Base-by-base conservation (phyloP, 2,329 filamentous ascomycete genomes). In the Fragosphaeria purpurea region DNA sequence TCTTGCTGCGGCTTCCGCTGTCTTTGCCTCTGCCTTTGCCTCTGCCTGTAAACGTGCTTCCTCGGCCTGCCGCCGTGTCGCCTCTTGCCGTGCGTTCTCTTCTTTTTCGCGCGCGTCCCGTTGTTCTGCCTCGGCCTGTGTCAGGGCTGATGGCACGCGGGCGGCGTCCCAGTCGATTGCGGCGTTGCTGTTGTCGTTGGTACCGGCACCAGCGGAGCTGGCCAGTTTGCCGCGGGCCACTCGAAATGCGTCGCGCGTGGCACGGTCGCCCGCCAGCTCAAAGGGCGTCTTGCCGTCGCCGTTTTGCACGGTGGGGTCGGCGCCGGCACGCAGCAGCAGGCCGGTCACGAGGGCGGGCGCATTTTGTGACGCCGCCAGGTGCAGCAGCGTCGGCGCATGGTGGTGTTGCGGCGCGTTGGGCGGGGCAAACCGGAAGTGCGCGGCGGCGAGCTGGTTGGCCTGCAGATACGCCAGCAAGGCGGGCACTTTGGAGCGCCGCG, bases 221-320 rank as follows among this genome's bases (percentile, higher is more conserved):
- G 89, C 90, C 1, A 96, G 73, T 61, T 94, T 86, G 35, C 80
- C 77, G 6, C 93, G 85, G 4, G 89, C 88, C 2, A 96, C 80
- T 2, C 93, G 85, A 69, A 98, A 98, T 0, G 90, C 87, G 62
- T 97, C 90, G 2, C 91, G 81, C 0, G 90, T 96, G 2, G 83
- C 68, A 5, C 89, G 80, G 63, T 97, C 89, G 41, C 91, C 88
- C 1, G 88, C 82, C 1, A 98, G 77, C 50, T 95, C 88, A 63
- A 95, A 97, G 0, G 93, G 69, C 1, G 87, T 86, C 64, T 86
- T 89, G n/a, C 85, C 86, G 55, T 96, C 88, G 4, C 65, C 71
- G 61, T 86, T 95, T 32, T 66, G 65, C 1, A 83, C 50, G 0
- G 81, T 82, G 0, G 93, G 93, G 59, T 95, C 80, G 2, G 88